Evolutionary conservation across 2,329 filamentous ascomycete species (phyloP), one percentile per base, ranked within the genome.

Genomic region (Aspergillus brasiliensis): DNA sequence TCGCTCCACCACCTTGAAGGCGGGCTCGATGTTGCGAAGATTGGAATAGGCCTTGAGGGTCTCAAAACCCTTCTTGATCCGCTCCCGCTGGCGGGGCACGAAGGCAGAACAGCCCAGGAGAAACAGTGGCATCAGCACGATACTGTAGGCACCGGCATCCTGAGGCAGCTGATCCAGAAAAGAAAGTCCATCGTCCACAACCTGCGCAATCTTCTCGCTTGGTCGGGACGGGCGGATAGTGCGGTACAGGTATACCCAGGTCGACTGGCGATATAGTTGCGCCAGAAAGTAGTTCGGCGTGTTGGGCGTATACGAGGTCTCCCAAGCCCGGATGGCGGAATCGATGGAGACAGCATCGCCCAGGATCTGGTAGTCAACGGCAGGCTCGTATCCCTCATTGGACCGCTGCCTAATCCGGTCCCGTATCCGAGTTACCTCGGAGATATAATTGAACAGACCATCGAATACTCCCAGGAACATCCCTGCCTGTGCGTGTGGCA

Each of bases 381-480:
- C 82, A 0, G 90, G 90, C 54, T 91, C 87, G 2, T 85, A 77
- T 3, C 85, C 79, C 56, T 83, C 71, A 56, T 82, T 77, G 66
- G 92, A 88, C 54, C 91, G 87, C 31, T 81, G 79, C 5, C 92
- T 86, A 62, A 96, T 90, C 2, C 82, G 83, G 73, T 93, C 89
- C 44, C 92, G 85, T 38, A 97, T 84, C 11, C 85, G 84, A 1
- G 91, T 92, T 61, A 96, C 94, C 69, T 91, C 86, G 7, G 89
- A 88, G 28, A 97, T 87, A 70, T 90, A 88, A 34, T 85, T 83
- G 71, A 96, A 92, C 2, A 97, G 80, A 1, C 91, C 91, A 69
- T 97, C 92, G 42, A 90, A 87, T 25, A 96, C 88, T 21, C 92
- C 92, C 5, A 96, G 81, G 4, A 96, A 81, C n/a, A 79, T 81